Percentiles rank a stretch among this genome's conserved stretches.
phyloP scores from a whole-genome alignment of 2,329 filamentous ascomycete species.

The Whalleya microplaca region DNA sequence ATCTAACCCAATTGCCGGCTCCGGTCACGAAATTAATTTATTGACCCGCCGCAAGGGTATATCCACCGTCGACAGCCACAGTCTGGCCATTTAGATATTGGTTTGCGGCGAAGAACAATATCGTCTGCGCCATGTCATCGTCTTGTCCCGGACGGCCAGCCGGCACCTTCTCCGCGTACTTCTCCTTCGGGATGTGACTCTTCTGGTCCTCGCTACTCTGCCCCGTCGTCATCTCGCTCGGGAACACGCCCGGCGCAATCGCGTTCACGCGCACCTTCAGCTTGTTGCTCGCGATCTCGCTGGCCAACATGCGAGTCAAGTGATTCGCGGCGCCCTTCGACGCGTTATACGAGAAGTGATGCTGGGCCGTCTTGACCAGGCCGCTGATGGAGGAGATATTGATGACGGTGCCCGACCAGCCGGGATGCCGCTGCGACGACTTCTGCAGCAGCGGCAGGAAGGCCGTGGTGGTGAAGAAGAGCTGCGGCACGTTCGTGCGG shows the following conservation, averaged over 20 bases:
- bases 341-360: slow-evolving; percentile 68
- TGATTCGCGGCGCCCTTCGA: slow-evolving; percentile 69
- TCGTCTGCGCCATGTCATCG: slow-evolving; percentile 70
- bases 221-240: slow-evolving; percentile 71
- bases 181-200: slow-evolving; percentile 59
- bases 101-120: slow-evolving; percentile 56
- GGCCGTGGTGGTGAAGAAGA: slow-evolving; percentile 67
- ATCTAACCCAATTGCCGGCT: too few species aligned
- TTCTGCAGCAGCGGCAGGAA: slow-evolving; percentile 65
- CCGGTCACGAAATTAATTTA: too few species aligned
- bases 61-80: slow-evolving; percentile 49
- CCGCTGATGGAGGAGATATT: slow-evolving; percentile 73
- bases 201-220: slow-evolving; percentile 56
- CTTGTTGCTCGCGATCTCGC: slow-evolving; percentile 60
- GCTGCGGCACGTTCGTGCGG: slow-evolving; percentile 74
- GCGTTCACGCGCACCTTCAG: slow-evolving; percentile 71
- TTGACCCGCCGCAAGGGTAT: slow-evolving; percentile 44
- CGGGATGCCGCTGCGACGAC: slow-evolving; percentile 44
- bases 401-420: slow-evolving; percentile 63
- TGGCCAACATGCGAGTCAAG: slow-evolving; percentile 65
- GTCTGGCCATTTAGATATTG: slow-evolving; percentile 51
- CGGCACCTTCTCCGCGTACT: slow-evolving; percentile 64
- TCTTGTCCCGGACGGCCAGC: slow-evolving; percentile 69
- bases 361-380: slow-evolving; percentile 63
- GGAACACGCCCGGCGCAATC: slow-evolving; percentile 73